Percentiles rank a stretch among this genome's conserved stretches.
These are phyloP conservation scores for Thelephora ganbajun DNA, from an alignment of 768 basidiomycete species.

Conservation along the genomic window DNA sequence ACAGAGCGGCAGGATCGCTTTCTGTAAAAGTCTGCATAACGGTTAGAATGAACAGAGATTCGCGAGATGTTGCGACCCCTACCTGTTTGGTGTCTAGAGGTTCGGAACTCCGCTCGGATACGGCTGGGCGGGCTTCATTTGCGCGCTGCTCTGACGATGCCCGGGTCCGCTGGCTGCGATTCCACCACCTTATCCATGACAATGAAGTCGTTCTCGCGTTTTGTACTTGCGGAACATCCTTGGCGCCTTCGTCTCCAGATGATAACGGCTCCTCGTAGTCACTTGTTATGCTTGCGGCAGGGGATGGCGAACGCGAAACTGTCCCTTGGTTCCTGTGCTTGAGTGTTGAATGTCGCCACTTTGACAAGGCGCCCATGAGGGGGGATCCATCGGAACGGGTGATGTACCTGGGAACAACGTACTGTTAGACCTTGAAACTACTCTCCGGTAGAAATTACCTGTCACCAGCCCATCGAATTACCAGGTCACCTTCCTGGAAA, in stretches of 20 bases:
- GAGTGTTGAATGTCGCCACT: constrained; percentile 44
- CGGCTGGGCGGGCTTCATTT: no score
- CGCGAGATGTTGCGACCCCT: no score
- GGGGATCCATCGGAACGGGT: constrained; percentile 64
- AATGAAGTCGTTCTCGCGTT: constrained; percentile 29
- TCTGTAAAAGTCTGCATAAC: background rate
- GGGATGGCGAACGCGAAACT: constrained; percentile 22
- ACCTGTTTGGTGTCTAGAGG: no score
- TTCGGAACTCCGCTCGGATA: no score
- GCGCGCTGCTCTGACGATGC: no score
- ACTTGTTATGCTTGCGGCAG: constrained; percentile 11
- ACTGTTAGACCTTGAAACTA: constrained; percentile 1
- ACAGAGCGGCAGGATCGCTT: background rate
- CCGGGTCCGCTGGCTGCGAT: constrained; percentile 27
- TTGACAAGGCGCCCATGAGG: constrained; percentile 56
- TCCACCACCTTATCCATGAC: constrained; percentile 85
- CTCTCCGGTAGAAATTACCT: constrained; percentile 31
- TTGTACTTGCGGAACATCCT: background rate
- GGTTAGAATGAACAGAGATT: background rate
- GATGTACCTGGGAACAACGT: constrained; percentile 39
- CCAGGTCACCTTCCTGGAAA: constrained; percentile 48
- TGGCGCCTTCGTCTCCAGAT: constrained; percentile 10
- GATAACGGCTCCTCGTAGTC: constrained; percentile 14
- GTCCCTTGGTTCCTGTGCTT: constrained; percentile 12
- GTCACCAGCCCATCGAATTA: constrained; percentile 58